These are phyloP conservation scores for Zasmidium citrigriseum DNA, from an alignment of 2,329 filamentous ascomycete genomes.

Conservation along the genomic window DNA sequence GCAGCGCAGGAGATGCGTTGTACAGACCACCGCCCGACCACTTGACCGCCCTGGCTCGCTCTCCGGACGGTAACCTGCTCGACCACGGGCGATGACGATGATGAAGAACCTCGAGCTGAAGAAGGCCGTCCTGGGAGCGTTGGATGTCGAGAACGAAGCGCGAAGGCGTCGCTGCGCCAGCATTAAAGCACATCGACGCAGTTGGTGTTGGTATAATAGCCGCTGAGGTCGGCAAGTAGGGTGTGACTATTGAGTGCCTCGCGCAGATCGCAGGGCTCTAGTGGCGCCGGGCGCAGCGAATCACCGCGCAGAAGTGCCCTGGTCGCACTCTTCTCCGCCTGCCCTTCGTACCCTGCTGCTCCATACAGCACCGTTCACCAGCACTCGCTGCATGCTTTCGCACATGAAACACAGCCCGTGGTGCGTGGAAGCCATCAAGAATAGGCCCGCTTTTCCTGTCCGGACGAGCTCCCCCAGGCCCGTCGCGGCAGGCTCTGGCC, in stretches of 20 bases:
- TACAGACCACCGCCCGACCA: conserved; percentile 15
- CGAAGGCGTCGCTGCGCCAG: not conserved
- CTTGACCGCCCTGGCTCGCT: conserved; percentile 9
- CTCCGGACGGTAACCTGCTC: too few species aligned
- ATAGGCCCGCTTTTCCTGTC: conserved; percentile 18
- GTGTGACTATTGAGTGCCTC: conserved; percentile 2
- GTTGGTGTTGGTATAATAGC: conserved; percentile 5
- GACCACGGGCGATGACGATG: too few species aligned
- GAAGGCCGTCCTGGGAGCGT: not conserved
- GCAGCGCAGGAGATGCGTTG: conserved; percentile 4
- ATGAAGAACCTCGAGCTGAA: too few species aligned
- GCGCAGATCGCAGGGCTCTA: conserved; percentile 2
- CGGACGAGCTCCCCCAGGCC: conserved; percentile 7
- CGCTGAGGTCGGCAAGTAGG: conserved; percentile 1
- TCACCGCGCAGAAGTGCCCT: conserved; percentile 1
- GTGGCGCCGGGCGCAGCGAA: conserved; percentile 3
- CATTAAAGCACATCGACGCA: not conserved
- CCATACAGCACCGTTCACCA: conserved; percentile 18
- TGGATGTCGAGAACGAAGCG: not conserved
- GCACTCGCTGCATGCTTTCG: conserved; percentile 4
- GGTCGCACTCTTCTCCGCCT: conserved; percentile 6
- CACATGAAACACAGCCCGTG: conserved; percentile 28
- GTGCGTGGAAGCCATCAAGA: conserved; percentile 27
- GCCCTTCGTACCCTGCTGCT: conserved; percentile 14
- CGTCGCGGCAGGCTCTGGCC: conserved; percentile 12